These are phyloP conservation scores for Phyllosticta citriasiana DNA, from an alignment of 2,329 filamentous ascomycete genomes.

Conservation along the genomic window DNA sequence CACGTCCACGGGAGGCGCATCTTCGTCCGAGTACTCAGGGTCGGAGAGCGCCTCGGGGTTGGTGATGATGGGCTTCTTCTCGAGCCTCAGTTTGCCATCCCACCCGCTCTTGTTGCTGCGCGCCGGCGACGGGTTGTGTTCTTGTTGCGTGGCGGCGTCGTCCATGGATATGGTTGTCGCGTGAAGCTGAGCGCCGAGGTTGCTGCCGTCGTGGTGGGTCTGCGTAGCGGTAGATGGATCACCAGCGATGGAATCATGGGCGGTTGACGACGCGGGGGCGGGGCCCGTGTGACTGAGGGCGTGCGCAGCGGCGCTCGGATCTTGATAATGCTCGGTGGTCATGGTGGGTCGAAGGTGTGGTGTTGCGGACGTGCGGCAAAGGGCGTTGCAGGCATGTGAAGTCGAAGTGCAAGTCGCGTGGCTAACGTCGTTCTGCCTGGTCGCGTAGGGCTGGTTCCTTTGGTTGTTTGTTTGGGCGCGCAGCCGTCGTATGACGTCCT, in stretches of 20 bases:
- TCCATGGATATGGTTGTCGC: constrained; percentile 1
- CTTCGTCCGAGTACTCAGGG: constrained; percentile 70
- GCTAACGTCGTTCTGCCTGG: background rate
- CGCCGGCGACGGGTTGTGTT: background rate
- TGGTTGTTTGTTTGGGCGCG: background rate
- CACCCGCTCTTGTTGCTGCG: constrained; percentile 47
- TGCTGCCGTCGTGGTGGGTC: background rate
- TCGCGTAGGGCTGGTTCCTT: background rate
- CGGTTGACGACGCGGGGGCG: background rate
- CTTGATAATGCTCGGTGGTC: background rate
- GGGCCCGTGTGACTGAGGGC: background rate
- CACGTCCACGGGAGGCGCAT: constrained; percentile 57
- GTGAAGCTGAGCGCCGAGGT: background rate
- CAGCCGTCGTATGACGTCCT: background rate
- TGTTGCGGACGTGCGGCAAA: background rate
- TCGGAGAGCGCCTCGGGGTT: constrained; percentile 80
- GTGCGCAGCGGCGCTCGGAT: background rate
- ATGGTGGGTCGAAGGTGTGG: background rate
- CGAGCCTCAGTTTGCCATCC: constrained; percentile 74
- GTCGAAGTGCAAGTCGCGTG: background rate
- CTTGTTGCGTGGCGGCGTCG: constrained; percentile 1
- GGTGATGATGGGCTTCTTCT: constrained; percentile 55
- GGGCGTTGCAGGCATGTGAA: background rate
- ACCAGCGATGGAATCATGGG: background rate
- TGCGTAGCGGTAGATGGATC: background rate